Evolutionary conservation across 2,329 filamentous ascomycete genomes (phyloP).

Genomic region (Zasmidium angulare): DNA sequence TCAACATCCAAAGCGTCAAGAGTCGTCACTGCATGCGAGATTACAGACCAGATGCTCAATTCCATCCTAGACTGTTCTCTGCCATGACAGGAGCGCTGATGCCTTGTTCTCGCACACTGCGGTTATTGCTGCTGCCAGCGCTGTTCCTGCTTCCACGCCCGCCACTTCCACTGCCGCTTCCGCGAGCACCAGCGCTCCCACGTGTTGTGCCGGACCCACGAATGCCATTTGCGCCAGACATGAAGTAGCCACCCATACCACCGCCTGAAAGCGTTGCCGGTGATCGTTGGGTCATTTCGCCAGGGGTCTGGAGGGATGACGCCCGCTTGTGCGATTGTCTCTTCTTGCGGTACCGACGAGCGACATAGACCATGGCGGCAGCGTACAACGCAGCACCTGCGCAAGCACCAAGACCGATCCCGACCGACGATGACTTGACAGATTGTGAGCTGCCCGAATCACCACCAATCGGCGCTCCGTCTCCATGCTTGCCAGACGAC

Average conservation of each 20-base stretch:
- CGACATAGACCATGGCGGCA: slow-evolving; percentile 90
- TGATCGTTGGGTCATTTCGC: slow-evolving; percentile 43
- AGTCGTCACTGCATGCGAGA: background rate
- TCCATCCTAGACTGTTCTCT: slow-evolving; percentile 95
- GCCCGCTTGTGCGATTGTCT: slow-evolving; percentile 65
- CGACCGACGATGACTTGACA: slow-evolving; percentile 63
- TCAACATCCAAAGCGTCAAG: background rate
- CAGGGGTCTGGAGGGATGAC: slow-evolving; percentile 70
- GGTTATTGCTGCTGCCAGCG: slow-evolving; percentile 62
- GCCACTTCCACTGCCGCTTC: slow-evolving; percentile 32
- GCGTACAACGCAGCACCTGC: slow-evolving; percentile 83
- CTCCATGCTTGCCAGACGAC: slow-evolving; percentile 35
- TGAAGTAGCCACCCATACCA: slow-evolving; percentile 53
- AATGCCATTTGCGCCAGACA: slow-evolving; percentile 62
- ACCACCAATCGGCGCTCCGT: slow-evolving; percentile 51
- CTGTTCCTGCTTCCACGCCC: slow-evolving; percentile 42
- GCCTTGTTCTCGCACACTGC: slow-evolving; percentile 64
- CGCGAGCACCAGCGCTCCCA: slow-evolving; percentile 26
- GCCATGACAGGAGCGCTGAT: slow-evolving; percentile 90
- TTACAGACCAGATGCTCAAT: slow-evolving; percentile 54
- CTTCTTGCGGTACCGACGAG: slow-evolving; percentile 85
- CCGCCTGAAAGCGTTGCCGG: slow-evolving; percentile 29
- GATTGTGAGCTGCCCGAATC: slow-evolving; percentile 55
- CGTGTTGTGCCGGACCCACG: slow-evolving; percentile 29
- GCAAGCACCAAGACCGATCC: slow-evolving; percentile 74